Evolutionary conservation across 108 stramenopile genomes (phyloP), one percentile per base, ranked within the genome.

Genomic region (Pseudonitzschia multistriata): DNA sequence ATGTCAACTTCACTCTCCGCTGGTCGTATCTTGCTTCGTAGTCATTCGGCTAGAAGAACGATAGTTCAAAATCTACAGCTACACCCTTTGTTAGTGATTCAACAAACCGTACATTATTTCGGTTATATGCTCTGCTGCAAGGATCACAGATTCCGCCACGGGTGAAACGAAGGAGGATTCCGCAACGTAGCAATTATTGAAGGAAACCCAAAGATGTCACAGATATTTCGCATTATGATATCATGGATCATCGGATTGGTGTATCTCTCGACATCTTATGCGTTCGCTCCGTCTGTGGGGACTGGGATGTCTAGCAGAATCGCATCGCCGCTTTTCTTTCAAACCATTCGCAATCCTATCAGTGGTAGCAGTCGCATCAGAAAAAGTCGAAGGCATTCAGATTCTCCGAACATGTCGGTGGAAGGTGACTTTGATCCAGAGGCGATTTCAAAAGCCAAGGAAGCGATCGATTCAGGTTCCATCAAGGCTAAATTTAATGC

Each of bases 351-450:
- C 27, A 59, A 59, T 59, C 11, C 57, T 3, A 59, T 35, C 57
- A 33, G 13, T 17, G 57, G 11, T n/a, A n/a, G 29, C 19, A 34
- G 7, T 7, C 28, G 29, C n/a, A 59, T 6, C 33, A 27, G 34
- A 15, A 11, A 33, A 17, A 10, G 35, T 55, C 54, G 29, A 7
- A 55, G 54, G 50, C 29, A 34, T 5, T n/a, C 28, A 11, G 33
- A 33, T 35, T 22, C 52, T 21, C 59, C 65, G 11, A 25, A 17
- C 15, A 81, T 79, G 80, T 88, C 90, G 5, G 90, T 90, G 25
- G 93, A 91, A 75, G 93, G 90, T 50, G 93, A 91, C 78, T 94
- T 94, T 62, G 93, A 94, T 66, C 88, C 93, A 25, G 86, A 89
- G 53, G 89, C 85, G 35, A 74, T 90, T 50, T 72, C 80, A 25